Evolutionary conservation across 2,329 filamentous ascomycete species (phyloP), one percentile per base, ranked within the genome.

Genomic region (Fonsecaea multimorphosa): DNA sequence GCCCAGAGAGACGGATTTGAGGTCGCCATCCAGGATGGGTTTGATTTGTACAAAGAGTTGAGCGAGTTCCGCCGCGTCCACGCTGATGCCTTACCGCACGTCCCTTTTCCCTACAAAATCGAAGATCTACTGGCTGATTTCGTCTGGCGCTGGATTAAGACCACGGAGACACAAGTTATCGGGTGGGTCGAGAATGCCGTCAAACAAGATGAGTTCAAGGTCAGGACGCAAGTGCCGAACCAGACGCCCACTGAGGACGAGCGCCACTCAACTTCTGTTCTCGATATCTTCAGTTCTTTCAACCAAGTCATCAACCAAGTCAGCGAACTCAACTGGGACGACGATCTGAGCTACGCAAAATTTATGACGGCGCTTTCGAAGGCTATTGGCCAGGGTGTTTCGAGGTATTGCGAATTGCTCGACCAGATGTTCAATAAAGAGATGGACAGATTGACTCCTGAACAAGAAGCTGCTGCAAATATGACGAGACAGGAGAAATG

Each of bases 361-460:
- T 99, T 99, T 79, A 98, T 98, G 93, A 99, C 95, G 16, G 88
- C 92, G 1, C 82, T 97, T 16, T 89, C 93, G 14, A 96, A 93
- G 73, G 89, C 90, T 0, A 92, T 98, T 66, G 90, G 93, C 1
- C 84, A 86, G 54, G 93, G 92, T 19, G 86, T 99, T 55, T 89
- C 91, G 12, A 87, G 88, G 71, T 99, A 99, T 76, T 99, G 95
- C 76, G 95, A 99, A 75, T 82, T 94, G 53, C 83, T 98, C 29
- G 95, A 98, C 73, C 87, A 90, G 71, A 88, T 86, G 69, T 99
- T 99, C 74, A 85, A 86, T 34, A 91, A 86, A 74, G 95, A 99
- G 76, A 97, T 99, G 94, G 93, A 98, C 74, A 87, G 93, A 19
- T 85, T 93, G 63, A 93, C 92, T 0, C 92, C 92, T 1, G 91